A percentile compares a stretch with the other conserved stretches of the same genome.
phyloP scores from a whole-genome alignment of 768 basidiomycete genomes.

The Leccinum rimulosum region DNA sequence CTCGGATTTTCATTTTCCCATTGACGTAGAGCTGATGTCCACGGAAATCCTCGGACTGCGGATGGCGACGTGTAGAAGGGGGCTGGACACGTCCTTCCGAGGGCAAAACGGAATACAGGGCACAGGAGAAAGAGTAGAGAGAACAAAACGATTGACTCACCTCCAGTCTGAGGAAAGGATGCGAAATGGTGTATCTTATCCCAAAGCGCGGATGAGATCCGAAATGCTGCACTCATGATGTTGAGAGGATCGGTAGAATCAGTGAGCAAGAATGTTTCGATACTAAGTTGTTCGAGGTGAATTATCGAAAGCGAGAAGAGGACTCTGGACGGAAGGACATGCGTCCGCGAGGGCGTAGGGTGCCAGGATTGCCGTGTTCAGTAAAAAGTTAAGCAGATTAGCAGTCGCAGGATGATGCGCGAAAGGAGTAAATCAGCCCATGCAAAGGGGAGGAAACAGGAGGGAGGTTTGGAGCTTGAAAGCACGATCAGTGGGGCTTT shows the following conservation, averaged over 20 bases:
- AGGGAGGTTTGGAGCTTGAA: not conserved
- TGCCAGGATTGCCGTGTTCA: constrained; percentile 18
- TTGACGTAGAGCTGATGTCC: not conserved
- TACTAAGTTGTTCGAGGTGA: not conserved
- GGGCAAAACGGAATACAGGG: not conserved
- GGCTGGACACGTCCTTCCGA: not conserved
- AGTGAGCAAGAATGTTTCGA: constrained; percentile 1
- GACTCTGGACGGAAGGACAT: constrained; percentile 14
- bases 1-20: not conserved
- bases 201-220: constrained; percentile 78
- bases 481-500: not conserved
- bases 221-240: constrained; percentile 49
- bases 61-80: not conserved
- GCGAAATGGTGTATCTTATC: constrained; percentile 90
- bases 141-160: constrained; percentile 39
- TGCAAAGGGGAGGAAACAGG: not conserved
- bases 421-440: constrained; percentile 16
- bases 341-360: constrained; percentile 20
- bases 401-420: not conserved
- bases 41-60: not conserved
- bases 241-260: not conserved
- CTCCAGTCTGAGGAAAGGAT: constrained; percentile 89
- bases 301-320: constrained; percentile 11
- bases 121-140: not conserved
- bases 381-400: not conserved